A percentile compares a stretch with the other conserved stretches of the same genome.
Evolutionary conservation across 257 asterid genomes (phyloP).

Genomic region (Echium plantagineum): DNA sequence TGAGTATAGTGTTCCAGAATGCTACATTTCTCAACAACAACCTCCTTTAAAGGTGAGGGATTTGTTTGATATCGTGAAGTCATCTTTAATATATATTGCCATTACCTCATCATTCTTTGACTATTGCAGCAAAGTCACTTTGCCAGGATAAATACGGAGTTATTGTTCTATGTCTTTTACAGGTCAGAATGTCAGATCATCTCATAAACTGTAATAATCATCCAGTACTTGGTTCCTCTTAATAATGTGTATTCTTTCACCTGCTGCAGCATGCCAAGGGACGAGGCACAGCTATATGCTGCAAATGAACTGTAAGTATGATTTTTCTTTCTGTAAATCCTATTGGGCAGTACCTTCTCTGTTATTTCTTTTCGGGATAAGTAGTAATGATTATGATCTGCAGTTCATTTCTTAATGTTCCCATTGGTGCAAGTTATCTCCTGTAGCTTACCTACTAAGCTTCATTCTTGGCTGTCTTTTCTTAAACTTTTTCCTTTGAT

Average conservation of each 20-base stretch:
- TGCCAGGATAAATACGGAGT: constrained; percentile 49
- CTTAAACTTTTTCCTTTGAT: too few relatives aligned
- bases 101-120: background rate
- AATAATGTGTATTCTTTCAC: constrained; percentile 19
- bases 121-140: constrained; percentile 53
- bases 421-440: too few relatives aligned
- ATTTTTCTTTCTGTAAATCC: background rate
- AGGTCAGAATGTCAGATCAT: constrained; percentile 55
- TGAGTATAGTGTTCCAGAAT: constrained; percentile 53
- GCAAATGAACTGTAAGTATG: constrained; percentile 74
- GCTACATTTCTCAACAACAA: constrained; percentile 54
- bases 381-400: too few relatives aligned
- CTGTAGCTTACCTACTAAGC: too few relatives aligned
- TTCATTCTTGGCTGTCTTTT: too few relatives aligned
- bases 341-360: background rate
- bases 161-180: constrained; percentile 67
- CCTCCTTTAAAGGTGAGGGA: constrained; percentile 52
- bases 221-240: background rate
- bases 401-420: too few relatives aligned
- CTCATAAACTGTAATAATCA: background rate
- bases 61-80: constrained; percentile 8
- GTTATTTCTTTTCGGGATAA: background rate
- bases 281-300: constrained; percentile 77
- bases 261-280: constrained; percentile 79
- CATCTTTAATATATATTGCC: constrained; percentile 3